A percentile compares a stretch with the other conserved stretches of the same genome.
Conservation (phyloP, 495 filamentous ascomycete species). For the Penicillium canescens region DNA sequence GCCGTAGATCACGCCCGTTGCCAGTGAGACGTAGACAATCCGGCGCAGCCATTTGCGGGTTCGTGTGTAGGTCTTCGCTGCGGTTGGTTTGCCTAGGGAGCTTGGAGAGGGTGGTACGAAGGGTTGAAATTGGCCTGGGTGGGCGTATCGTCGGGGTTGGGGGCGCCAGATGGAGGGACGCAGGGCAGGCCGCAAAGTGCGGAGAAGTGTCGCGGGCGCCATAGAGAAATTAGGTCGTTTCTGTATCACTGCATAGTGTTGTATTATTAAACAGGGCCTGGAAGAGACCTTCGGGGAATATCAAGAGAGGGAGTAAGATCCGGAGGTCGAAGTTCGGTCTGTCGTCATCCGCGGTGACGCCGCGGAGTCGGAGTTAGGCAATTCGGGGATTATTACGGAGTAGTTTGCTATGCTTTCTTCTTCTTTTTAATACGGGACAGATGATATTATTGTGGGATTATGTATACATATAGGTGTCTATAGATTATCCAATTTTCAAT, state of each 20-base stretch:
- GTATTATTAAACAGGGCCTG: not conserved
- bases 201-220: conserved; percentile 30
- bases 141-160: conserved; percentile 22
- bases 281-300: too few relatives aligned
- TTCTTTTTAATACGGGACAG: too few relatives aligned
- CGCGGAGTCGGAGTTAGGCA: conserved; percentile 7
- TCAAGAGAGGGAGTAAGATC: not conserved
- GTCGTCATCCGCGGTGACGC: conserved; percentile 17
- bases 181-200: conserved; percentile 23
- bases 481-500: not conserved
- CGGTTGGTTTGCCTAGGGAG: conserved; percentile 72
- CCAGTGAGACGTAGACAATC: conserved; percentile 60
- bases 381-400: not conserved
- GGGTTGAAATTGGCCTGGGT: conserved; percentile 57
- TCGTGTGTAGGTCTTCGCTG: conserved; percentile 63
- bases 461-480: not conserved
- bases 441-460: too few relatives aligned
- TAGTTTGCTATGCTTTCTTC: too few relatives aligned
- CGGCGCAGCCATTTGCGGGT: conserved; percentile 75
- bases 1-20: conserved; percentile 60
- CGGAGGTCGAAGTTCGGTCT: conserved; percentile 9
- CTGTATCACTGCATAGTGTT: conserved; percentile 15
- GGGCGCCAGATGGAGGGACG: conserved; percentile 11
- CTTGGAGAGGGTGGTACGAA: conserved; percentile 78
- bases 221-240: conserved; percentile 12